A percentile compares a stretch with the other conserved stretches of the same genome.
These are phyloP conservation scores for Physocladia obscura DNA, from an alignment of 192 early-diverging fungal species.

Conservation along the genomic window DNA sequence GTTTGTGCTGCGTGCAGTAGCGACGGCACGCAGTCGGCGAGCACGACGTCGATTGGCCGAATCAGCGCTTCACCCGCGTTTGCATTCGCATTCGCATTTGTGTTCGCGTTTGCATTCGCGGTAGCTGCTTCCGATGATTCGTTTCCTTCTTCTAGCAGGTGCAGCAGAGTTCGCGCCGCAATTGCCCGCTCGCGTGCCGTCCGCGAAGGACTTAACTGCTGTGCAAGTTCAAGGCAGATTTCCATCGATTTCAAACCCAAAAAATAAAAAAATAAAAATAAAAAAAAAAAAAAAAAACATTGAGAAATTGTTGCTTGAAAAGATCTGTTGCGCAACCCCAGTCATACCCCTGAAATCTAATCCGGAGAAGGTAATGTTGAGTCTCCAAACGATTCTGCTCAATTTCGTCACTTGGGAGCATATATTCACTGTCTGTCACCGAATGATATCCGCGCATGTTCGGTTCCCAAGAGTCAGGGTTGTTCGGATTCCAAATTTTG, in stretches of 20 bases:
- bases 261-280: conserved; percentile 16
- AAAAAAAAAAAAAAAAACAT: neutral
- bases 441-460: too few species aligned
- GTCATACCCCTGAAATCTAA: too few species aligned
- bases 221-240: conserved; percentile 17
- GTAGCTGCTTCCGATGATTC: neutral
- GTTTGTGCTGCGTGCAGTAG: conserved; percentile 31
- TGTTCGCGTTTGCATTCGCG: too few species aligned
- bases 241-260: conserved; percentile 4
- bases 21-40: conserved; percentile 25
- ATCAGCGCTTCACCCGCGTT: neutral
- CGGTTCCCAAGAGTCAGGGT: too few species aligned
- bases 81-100: too few species aligned
- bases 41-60: conserved; percentile 27
- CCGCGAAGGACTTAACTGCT: conserved; percentile 12
- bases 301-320: neutral
- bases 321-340: too few species aligned
- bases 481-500: too few species aligned
- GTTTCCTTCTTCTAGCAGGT: neutral
- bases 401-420: too few species aligned
- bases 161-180: conserved; percentile 8
- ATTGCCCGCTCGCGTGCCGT: conserved; percentile 15
- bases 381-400: too few species aligned
- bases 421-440: too few species aligned
- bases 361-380: too few species aligned